Base-by-base conservation (phyloP, 2,329 filamentous ascomycete species). In the Grosmannia clavigera region DNA sequence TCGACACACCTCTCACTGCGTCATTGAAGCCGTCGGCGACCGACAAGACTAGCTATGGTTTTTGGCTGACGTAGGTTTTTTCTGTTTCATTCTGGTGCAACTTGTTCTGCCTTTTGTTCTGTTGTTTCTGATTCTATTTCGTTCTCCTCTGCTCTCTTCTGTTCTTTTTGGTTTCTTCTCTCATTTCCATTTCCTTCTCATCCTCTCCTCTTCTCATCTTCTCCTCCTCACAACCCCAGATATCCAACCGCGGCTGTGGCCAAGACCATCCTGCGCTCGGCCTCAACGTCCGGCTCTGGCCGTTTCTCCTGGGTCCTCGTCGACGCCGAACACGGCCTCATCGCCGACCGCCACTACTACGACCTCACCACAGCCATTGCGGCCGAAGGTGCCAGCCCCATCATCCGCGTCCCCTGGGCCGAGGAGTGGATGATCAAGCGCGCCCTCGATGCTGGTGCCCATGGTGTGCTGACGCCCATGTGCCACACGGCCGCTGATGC, bases 381-480 rank as follows among this genome's bases (percentile, higher is more conserved):
- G 11, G 68, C 69, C 22, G 70, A 68, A 54, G 72, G 73, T 27
- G 72, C 73, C 46, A 75, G 73, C 62, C 63, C 64, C 60, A 71
- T 77, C 58, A 74, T 77, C 25, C 69, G 72, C 58, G 77, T 84
- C 51, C 74, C 79, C 16, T 79, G 78, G 31, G 81, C 81, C 60
- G 79, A 84, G 70, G 74, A 77, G 55, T 83, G 80, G 81, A 82
- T 83, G 80, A 79, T 84, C 61, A 84, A 84, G 67, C 72, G 81
- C 57, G 81, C 81, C 12, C 74, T 85, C 46, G 82, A 84, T 65
- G 71, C 79, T 53, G 81, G 81, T 46, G 81, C 81, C 9, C 81
- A 84, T 66, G 81, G 80, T 38, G 75, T 84, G 43, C 71, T 83
- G 33, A 79, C 81, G 5, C 80, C 79, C 4, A 67, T 67, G 66